A percentile compares a stretch with the other conserved stretches of the same genome.
Evolutionary conservation across 768 basidiomycete species (phyloP).

Genomic region (Dioszegia crocea): DNA sequence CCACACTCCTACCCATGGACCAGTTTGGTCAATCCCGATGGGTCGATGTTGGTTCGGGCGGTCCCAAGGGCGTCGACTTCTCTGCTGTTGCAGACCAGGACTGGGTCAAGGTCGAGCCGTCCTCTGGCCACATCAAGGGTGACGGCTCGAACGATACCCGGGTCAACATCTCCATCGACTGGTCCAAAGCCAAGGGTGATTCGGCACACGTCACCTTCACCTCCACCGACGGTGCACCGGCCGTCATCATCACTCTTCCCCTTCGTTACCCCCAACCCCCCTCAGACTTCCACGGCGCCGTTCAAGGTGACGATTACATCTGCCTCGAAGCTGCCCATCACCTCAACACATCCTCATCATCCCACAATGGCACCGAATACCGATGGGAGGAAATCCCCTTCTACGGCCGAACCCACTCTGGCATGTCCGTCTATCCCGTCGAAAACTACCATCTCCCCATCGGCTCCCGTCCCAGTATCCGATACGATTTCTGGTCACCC

Average conservation of each 20-base stretch:
- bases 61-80: slow-evolving; percentile 60
- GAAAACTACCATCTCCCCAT: slow-evolving; percentile 59
- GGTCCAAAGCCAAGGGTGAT: slow-evolving; percentile 47
- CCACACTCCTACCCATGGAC: slow-evolving; percentile 57
- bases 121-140: slow-evolving; percentile 55
- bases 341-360: slow-evolving; percentile 54
- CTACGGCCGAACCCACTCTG: slow-evolving; percentile 61
- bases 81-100: slow-evolving; percentile 55
- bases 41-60: slow-evolving; percentile 63
- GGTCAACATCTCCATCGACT: slow-evolving; percentile 61
- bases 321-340: slow-evolving; percentile 66
- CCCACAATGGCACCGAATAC: slow-evolving; percentile 49
- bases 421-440: slow-evolving; percentile 61
- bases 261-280: slow-evolving; percentile 6
- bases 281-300: slow-evolving; percentile 53
- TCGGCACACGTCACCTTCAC: slow-evolving; percentile 10
- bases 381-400: slow-evolving; percentile 62
- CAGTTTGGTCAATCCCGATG: slow-evolving; percentile 59
- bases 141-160: slow-evolving; percentile 55
- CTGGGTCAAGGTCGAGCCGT: slow-evolving; percentile 56
- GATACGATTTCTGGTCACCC: slow-evolving; percentile 52
- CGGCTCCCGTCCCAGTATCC: slow-evolving; percentile 62
- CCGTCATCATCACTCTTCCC: slow-evolving; percentile 18
- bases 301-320: slow-evolving; percentile 63
- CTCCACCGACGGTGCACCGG: neutral